A percentile compares a stretch with the other conserved stretches of the same genome.
Conservation (phyloP, 2,329 filamentous ascomycete genomes). For the Fusarium dlaminii region DNA sequence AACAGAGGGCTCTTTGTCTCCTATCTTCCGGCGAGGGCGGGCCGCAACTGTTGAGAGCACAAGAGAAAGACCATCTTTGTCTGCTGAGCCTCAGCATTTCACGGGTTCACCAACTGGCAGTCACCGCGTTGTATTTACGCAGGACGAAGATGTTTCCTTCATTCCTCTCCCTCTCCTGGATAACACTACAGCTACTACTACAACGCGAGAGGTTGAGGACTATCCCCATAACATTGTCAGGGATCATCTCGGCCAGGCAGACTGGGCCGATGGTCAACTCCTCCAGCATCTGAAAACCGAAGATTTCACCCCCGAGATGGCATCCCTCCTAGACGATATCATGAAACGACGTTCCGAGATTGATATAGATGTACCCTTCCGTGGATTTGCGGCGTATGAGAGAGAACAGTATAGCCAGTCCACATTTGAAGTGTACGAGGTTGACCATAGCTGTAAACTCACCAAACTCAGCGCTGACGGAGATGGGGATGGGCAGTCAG, state of each 20-base stretch:
- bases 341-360: slow-evolving; percentile 48
- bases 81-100: slow-evolving; percentile 35
- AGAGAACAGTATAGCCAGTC: slow-evolving; percentile 56
- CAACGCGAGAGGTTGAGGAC: slow-evolving; percentile 22
- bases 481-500: slow-evolving; percentile 37
- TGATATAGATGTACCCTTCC: slow-evolving; percentile 45
- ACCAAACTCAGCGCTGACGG: slow-evolving; percentile 44
- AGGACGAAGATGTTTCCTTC: slow-evolving; percentile 47
- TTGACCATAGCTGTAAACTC: slow-evolving; percentile 57
- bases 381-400: slow-evolving; percentile 49
- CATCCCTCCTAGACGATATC: slow-evolving; percentile 50
- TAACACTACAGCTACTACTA: neutral
- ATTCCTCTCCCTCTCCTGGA: slow-evolving; percentile 47
- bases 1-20: slow-evolving; percentile 23
- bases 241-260: slow-evolving; percentile 30
- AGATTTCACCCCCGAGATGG: slow-evolving; percentile 54
- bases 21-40: slow-evolving; percentile 34
- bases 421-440: slow-evolving; percentile 67
- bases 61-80: slow-evolving; percentile 38
- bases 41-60: slow-evolving; percentile 45
- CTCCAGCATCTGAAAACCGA: slow-evolving; percentile 53
- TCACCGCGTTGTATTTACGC: slow-evolving; percentile 27
- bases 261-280: slow-evolving; percentile 54
- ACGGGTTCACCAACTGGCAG: slow-evolving; percentile 37
- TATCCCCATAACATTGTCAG: slow-evolving; percentile 28